Percentiles rank a stretch among this genome's conserved stretches.
Conservation (phyloP, 1,284 basidiomycete species). For the Clitocybe nebularis region DNA sequence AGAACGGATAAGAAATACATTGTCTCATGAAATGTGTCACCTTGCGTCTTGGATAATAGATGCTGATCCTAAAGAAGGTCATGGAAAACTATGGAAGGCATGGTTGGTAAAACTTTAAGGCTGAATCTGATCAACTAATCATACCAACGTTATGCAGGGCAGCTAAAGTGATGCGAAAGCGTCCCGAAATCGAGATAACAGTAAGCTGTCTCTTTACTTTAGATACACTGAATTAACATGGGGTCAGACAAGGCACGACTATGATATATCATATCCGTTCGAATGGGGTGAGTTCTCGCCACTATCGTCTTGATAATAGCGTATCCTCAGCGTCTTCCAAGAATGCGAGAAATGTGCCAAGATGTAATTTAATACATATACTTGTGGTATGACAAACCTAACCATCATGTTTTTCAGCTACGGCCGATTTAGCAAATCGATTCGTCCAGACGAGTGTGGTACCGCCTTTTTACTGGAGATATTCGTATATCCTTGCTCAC, state of each 20-base stretch:
- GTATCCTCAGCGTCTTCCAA: slow-evolving; percentile 29
- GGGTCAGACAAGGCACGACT: slow-evolving; percentile 63
- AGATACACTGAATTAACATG: not conserved
- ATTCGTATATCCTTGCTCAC: too few species aligned
- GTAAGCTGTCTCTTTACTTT: slow-evolving; percentile 31
- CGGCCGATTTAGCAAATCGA: slow-evolving; percentile 75
- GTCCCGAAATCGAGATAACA: slow-evolving; percentile 69
- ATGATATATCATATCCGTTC: slow-evolving; percentile 75
- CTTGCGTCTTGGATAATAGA: slow-evolving; percentile 80
- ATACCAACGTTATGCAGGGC: slow-evolving; percentile 43
- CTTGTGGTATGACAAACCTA: too few species aligned
- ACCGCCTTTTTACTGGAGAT: slow-evolving; percentile 22
- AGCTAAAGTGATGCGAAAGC: slow-evolving; percentile 52
- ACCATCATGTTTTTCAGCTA: slow-evolving; percentile 54
- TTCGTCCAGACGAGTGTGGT: slow-evolving; percentile 64
- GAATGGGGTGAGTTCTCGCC: slow-evolving; percentile 60
- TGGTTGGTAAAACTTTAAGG: slow-evolving; percentile 45
- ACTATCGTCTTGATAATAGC: slow-evolving; percentile 1
- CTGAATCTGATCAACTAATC: too few species aligned
- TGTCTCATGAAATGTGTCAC: slow-evolving; percentile 88
- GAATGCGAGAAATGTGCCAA: slow-evolving; percentile 67
- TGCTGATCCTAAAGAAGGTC: slow-evolving; percentile 58
- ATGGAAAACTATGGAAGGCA: slow-evolving; percentile 63
- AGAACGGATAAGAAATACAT: slow-evolving; percentile 76
- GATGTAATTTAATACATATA: slow-evolving; percentile 39